Base-by-base conservation (phyloP, 768 basidiomycete genomes). In the Boletus edulis region DNA sequence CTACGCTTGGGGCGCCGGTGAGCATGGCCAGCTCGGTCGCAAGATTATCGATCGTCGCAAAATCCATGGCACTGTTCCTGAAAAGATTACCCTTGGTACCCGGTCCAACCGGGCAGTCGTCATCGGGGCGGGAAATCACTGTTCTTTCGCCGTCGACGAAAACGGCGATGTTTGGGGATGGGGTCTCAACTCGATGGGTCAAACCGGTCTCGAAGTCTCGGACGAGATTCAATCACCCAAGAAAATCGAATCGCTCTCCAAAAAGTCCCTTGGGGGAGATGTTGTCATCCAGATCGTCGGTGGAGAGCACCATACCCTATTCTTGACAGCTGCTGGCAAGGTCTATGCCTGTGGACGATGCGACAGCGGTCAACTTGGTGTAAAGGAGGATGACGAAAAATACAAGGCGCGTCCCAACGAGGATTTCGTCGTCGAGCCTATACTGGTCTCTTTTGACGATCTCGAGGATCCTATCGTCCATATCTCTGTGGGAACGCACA, bases 151-250 rank as follows among this genome's bases (percentile, higher is more conserved):
- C 3, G 84, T 98, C 53, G 88, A 94, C 67, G 82, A 88, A 49
- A 74, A 78, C 7, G 94, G 93, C 29, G 82, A 80, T 46, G 89
- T 96, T 10, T 98, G 87, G 86, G 93, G 84, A 13, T 98, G 96
- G 96, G 96, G 96, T n/a, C 76, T 94, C 55, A 97, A 98, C 71
- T 91, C 77, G 72, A 89, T 81, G 86, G 94, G 88, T 29, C 90
- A 92, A 71, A 84, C 83, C 1, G 90, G 89, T 32, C 85, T 87
- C 0, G 77, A 75, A 9, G 67, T 71, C 57, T 62, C 64, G 76
- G 75, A 69, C 45, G 76, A 86, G 51, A 80, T 91, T 14, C 79
- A 81, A 54, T 71, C 81, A 1, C 91, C 91, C 1, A 79, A 75
- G 60, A 82, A 78, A 51, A 83, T 94, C n/a, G 70, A 77, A 46